Evolutionary conservation across 352 stramenopile species (phyloP).

Genomic region (Pythium scleroteichum): DNA sequence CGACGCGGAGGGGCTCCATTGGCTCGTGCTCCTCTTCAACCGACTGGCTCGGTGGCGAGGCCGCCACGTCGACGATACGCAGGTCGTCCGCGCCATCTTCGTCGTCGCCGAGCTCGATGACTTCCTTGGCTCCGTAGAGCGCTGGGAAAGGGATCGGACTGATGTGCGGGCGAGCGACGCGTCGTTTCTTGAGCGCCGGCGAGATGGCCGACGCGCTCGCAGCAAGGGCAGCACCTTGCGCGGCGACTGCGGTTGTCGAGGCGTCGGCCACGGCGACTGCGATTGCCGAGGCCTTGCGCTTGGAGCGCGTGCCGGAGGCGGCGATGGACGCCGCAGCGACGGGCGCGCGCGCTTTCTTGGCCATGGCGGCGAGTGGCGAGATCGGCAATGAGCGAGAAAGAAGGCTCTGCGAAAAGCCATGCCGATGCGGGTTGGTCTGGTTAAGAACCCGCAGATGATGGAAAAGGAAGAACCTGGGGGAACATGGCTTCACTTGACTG

Average conservation of each 20-base stretch:
- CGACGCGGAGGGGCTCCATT: conserved; percentile 1
- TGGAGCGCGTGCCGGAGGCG: conserved; percentile 22
- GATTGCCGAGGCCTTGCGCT: conserved; percentile 23
- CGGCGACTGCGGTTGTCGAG: background rate
- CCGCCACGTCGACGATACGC: conserved; percentile 4
- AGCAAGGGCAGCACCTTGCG: background rate
- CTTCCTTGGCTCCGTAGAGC: conserved; percentile 12
- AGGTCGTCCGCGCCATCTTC: conserved; percentile 14
- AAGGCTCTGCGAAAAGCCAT: conserved; percentile 25
- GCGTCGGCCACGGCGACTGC: background rate
- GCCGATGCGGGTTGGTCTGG: background rate
- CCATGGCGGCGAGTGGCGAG: conserved; percentile 14
- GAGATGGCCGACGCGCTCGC: conserved; percentile 9
- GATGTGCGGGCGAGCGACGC: conserved; percentile 7
- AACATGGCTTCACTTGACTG: conserved; percentile 33
- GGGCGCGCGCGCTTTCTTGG: conserved; percentile 7
- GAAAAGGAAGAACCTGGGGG: conserved; percentile 3
- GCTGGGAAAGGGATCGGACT: conserved; percentile 13
- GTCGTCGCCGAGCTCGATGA: conserved; percentile 21
- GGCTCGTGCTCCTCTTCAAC: background rate
- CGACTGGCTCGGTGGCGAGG: background rate
- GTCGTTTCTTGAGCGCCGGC: conserved; percentile 17
- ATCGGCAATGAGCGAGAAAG: conserved; percentile 1
- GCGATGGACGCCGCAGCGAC: conserved; percentile 5
- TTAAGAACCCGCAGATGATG: conserved; percentile 25